These are phyloP conservation scores for Fusarium subglutinans DNA, from an alignment of 2,329 filamentous ascomycete genomes.

Conservation along the genomic window DNA sequence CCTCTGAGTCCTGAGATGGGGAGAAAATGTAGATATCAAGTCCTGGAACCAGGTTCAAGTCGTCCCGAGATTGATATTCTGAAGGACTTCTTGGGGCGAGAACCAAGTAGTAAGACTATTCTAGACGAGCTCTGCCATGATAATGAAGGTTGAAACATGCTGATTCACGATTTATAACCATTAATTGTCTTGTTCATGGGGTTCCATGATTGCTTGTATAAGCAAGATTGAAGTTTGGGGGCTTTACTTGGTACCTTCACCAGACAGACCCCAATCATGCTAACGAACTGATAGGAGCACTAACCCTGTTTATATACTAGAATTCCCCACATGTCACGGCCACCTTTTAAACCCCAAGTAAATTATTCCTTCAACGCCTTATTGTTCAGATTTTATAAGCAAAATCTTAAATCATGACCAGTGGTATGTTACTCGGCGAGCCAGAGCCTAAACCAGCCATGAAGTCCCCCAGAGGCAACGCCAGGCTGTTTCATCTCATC, in stretches of 20 bases:
- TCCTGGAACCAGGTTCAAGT: neutral
- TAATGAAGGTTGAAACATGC: fast-evolving
- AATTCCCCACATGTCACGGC: neutral
- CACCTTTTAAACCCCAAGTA: fast-evolving
- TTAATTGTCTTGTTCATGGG: fast-evolving
- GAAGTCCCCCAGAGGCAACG: fast-evolving
- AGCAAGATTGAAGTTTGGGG: neutral
- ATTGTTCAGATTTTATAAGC: fast-evolving
- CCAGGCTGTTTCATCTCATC: neutral
- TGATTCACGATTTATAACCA: neutral
- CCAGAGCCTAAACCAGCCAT: neutral
- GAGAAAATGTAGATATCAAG: neutral
- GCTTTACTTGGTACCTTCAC: neutral
- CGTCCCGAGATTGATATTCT: neutral
- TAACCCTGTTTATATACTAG: neutral
- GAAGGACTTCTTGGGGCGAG: neutral
- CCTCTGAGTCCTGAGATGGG: too few relatives aligned
- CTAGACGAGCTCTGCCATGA: neutral
- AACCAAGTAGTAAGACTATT: neutral
- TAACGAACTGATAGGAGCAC: neutral
- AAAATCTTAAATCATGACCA: neutral
- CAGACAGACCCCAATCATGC: neutral
- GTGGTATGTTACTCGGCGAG: neutral
- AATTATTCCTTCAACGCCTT: neutral
- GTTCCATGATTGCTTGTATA: fast-evolving